Evolutionary conservation across 257 asterid species (phyloP).

Genomic region (Jacaranda mimosifolia): DNA sequence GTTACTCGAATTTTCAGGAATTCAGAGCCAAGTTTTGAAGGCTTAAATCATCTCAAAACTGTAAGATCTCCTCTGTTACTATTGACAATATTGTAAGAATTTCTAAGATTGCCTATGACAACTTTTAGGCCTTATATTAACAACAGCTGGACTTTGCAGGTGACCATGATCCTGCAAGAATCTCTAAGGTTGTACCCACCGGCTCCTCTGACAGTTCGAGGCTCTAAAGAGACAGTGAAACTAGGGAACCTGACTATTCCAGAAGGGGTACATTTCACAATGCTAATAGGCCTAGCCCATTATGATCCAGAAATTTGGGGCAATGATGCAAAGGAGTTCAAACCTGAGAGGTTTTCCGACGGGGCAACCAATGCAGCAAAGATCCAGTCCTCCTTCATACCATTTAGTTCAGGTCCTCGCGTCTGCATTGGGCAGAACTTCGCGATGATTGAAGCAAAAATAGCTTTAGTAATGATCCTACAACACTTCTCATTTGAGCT

Average conservation of each 20-base stretch:
- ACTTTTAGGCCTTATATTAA: too few species aligned
- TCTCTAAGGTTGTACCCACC: slow-evolving; percentile 47
- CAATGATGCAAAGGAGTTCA: slow-evolving; percentile 38
- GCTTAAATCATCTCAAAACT: too few species aligned
- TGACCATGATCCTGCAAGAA: slow-evolving; percentile 43
- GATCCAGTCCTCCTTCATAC: slow-evolving; percentile 23
- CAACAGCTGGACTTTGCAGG: slow-evolving; percentile 19
- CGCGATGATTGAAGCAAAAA: too few species aligned
- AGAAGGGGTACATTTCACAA: slow-evolving; percentile 23
- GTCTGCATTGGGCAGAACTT: slow-evolving; percentile 37
- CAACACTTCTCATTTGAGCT: not conserved
- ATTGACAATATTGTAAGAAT: too few species aligned
- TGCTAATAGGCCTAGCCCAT: slow-evolving; percentile 28
- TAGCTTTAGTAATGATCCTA: too few species aligned
- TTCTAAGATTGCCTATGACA: too few species aligned
- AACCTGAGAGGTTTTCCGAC: slow-evolving; percentile 43
- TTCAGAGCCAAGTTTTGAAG: too few species aligned
- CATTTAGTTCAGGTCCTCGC: slow-evolving; percentile 43
- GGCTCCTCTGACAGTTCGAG: not conserved
- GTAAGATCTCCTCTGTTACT: too few species aligned
- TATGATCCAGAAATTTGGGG: slow-evolving; percentile 37
- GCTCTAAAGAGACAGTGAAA: slow-evolving; percentile 25
- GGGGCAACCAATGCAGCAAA: slow-evolving; percentile 37
- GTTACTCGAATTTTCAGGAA: too few species aligned
- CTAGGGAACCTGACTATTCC: slow-evolving; percentile 32